Conservation (phyloP, 208 protist genomes). For the Wallacemonas rigidus region DNA sequence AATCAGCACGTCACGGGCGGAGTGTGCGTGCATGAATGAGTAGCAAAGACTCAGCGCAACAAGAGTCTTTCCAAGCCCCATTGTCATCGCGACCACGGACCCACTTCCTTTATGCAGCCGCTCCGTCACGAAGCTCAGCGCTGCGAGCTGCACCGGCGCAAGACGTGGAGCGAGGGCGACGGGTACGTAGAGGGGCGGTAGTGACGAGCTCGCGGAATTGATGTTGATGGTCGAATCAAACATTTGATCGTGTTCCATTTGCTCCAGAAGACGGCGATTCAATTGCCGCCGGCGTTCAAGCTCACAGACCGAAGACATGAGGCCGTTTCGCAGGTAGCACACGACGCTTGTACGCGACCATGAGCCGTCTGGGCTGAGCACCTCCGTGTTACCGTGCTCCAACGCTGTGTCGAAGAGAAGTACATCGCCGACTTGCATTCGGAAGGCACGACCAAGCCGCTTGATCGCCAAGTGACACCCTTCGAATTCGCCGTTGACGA, state of each 20-base stretch:
- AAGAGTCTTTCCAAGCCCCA: slow-evolving; percentile 92
- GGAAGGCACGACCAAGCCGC: slow-evolving; percentile 67
- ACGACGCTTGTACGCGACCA: slow-evolving; percentile 85
- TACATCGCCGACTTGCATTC: slow-evolving; percentile 78
- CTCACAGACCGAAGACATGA: slow-evolving; percentile 79
- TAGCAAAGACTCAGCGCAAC: slow-evolving; percentile 78
- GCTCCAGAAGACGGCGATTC: slow-evolving; percentile 41
- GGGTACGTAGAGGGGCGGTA: slow-evolving; percentile 73
- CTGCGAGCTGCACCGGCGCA: slow-evolving; percentile 68
- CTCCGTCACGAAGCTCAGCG: slow-evolving; percentile 74
- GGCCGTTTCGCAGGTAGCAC: slow-evolving; percentile 82
- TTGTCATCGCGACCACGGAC: slow-evolving; percentile 84
- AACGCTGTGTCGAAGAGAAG: slow-evolving; percentile 89
- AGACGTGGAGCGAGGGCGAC: slow-evolving; percentile 43
- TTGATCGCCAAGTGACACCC: slow-evolving; percentile 91
- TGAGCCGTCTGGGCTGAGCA: slow-evolving; percentile 29
- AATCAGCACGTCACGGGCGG: slow-evolving; percentile 70
- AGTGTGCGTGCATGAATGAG: slow-evolving; percentile 53
- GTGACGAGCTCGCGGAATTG: slow-evolving; percentile 46
- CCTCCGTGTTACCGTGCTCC: slow-evolving; percentile 91
- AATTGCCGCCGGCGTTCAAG: slow-evolving; percentile 70
- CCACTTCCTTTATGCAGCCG: slow-evolving; percentile 60
- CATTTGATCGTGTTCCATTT: slow-evolving; percentile 22
- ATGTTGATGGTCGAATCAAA: slow-evolving; percentile 61
- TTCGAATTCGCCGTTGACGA: slow-evolving; percentile 85